These are phyloP conservation scores for Monascus purpureus DNA, from an alignment of 495 filamentous ascomycete genomes.

Conservation along the genomic window DNA sequence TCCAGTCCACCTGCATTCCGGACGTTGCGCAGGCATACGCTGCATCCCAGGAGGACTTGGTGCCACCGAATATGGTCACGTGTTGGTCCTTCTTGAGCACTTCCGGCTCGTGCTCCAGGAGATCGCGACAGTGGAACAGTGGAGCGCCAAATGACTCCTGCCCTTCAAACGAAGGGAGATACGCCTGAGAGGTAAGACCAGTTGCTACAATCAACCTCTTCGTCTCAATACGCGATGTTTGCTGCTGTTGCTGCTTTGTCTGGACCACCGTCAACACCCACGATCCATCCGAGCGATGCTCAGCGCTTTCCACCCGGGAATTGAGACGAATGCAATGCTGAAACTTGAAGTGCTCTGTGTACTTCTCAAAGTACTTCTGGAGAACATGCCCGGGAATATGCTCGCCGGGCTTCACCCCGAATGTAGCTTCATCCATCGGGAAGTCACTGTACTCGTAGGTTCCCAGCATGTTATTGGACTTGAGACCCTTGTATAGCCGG, in stretches of 20 bases:
- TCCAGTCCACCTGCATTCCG: conserved; percentile 58
- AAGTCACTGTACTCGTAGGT: conserved; percentile 61
- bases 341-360: conserved; percentile 45
- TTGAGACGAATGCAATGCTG: conserved; percentile 36
- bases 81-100: conserved; percentile 19
- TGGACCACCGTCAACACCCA: conserved; percentile 26
- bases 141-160: conserved; percentile 37
- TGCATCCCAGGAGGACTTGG: conserved; percentile 67
- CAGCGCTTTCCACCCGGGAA: conserved; percentile 36
- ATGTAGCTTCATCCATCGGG: conserved; percentile 48
- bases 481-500: conserved; percentile 52
- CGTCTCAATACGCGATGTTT: conserved; percentile 24
- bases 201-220: conserved; percentile 56
- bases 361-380: conserved; percentile 51
- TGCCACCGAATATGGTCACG: conserved; percentile 53
- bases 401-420: conserved; percentile 44
- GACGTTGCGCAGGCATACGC: conserved; percentile 52
- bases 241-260: neutral
- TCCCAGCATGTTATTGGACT: conserved; percentile 48
- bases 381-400: conserved; percentile 57
- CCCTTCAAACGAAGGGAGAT: conserved; percentile 36
- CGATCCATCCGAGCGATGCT: conserved; percentile 23
- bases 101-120: conserved; percentile 26
- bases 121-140: conserved; percentile 50
- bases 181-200: conserved; percentile 50